Conservation (phyloP, 2,329 filamentous ascomycete species). For the Penicillium sumatraense region DNA sequence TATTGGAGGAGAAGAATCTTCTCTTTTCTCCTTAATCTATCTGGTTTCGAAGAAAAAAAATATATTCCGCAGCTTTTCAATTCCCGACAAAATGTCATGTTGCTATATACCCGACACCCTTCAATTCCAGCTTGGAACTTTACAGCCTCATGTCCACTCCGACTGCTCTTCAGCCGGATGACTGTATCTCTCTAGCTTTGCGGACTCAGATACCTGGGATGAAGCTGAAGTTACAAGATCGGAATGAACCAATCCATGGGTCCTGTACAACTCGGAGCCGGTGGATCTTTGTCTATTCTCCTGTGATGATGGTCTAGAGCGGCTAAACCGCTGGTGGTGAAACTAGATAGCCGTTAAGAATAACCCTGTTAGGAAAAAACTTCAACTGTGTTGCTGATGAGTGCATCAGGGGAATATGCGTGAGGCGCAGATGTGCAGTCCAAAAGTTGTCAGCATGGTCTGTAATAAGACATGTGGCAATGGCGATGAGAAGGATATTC, state of each 20-base stretch:
- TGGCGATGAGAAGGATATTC: constrained; percentile 14
- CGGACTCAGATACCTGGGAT: constrained; percentile 22
- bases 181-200: constrained; percentile 19
- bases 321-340: neutral
- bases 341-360: neutral
- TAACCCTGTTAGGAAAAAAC: neutral
- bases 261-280: constrained; percentile 21
- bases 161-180: constrained; percentile 15
- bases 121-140: neutral
- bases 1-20: neutral
- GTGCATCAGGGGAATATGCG: neutral
- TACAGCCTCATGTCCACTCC: neutral
- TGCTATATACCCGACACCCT: constrained; percentile 23
- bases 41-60: neutral
- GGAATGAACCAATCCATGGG: constrained; percentile 7
- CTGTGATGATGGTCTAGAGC: neutral
- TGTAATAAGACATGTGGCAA: constrained; percentile 4
- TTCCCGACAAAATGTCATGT: constrained; percentile 9
- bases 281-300: neutral
- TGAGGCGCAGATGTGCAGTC: neutral
- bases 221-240: constrained; percentile 16
- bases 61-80: neutral
- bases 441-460: constrained; percentile 18
- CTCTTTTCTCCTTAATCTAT: neutral
- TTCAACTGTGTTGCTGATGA: neutral